phyloP scores from a whole-genome alignment of 2,329 filamentous ascomycete species.

The Claviceps pusilla region DNA sequence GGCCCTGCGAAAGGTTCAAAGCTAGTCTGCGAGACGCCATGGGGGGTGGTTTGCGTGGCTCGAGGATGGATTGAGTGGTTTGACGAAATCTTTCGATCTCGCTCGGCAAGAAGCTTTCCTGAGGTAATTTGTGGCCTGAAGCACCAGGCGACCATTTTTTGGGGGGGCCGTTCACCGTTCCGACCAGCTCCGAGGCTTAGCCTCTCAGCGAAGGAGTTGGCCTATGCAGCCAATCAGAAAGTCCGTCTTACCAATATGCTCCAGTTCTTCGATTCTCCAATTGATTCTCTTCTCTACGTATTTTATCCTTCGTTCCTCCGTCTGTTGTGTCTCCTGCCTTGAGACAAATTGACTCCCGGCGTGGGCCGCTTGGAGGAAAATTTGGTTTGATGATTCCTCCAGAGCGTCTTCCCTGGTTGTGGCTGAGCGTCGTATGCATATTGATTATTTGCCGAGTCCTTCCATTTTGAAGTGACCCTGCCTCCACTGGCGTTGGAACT shows the following conservation, averaged over 20 bases:
- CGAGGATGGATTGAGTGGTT: conserved; percentile 39
- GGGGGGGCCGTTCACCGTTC: conserved; percentile 17
- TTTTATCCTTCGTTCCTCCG: neutral
- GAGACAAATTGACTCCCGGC: too few species aligned
- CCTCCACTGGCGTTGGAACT: neutral
- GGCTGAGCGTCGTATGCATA: neutral
- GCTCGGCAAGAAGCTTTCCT: conserved; percentile 32
- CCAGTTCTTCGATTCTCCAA: neutral
- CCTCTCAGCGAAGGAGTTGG: conserved; percentile 4
- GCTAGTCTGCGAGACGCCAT: conserved; percentile 98
- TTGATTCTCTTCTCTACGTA: too few species aligned
- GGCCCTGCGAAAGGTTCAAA: conserved; percentile 79
- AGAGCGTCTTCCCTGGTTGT: neutral
- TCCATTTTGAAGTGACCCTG: neutral
- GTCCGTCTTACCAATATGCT: conserved; percentile 17
- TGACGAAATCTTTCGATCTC: conserved; percentile 35
- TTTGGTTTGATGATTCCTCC: too few species aligned
- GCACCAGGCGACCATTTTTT: conserved; percentile 17
- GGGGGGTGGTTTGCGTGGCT: conserved; percentile 34
- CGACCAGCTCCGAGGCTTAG: conserved; percentile 26
- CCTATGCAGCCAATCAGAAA: conserved; percentile 19
- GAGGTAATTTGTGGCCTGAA: conserved; percentile 29
- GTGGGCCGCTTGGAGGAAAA: too few species aligned
- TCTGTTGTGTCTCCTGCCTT: too few species aligned
- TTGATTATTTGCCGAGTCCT: neutral